These are phyloP conservation scores for Xerocomus amazonicus DNA, from an alignment of 1,284 basidiomycete species.

Conservation along the genomic window DNA sequence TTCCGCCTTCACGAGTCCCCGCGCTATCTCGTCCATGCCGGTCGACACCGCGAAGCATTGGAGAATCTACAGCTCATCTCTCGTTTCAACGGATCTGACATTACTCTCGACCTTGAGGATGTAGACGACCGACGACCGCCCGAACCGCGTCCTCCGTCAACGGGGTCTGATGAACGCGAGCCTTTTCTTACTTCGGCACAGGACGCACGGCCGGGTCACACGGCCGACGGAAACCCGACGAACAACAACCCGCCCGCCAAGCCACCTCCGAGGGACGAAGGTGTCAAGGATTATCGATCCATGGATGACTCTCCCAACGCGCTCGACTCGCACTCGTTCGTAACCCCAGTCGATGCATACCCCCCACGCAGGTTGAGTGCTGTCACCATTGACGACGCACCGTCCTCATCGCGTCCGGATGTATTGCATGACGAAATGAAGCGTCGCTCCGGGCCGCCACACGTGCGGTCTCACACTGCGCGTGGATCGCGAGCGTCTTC, in stretches of 20 bases:
- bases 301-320: constrained; percentile 39
- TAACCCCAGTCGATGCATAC: constrained; percentile 33
- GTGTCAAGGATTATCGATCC: constrained; percentile 38
- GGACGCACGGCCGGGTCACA: constrained; percentile 14
- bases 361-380: constrained; percentile 22
- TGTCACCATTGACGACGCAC: neutral
- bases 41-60: constrained; percentile 78
- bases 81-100: constrained; percentile 73
- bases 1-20: constrained; percentile 94
- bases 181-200: constrained; percentile 27
- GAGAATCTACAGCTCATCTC: constrained; percentile 81
- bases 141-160: constrained; percentile 11
- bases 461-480: constrained; percentile 12
- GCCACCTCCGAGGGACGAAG: constrained; percentile 13
- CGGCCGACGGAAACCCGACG: constrained; percentile 8
- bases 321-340: constrained; percentile 36
- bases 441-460: neutral
- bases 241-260: constrained; percentile 13
- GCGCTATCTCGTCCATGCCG: constrained; percentile 83
- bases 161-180: constrained; percentile 24
- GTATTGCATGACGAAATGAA: constrained; percentile 18
- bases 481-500: constrained; percentile 15
- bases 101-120: constrained; percentile 66
- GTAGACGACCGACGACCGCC: constrained; percentile 52
- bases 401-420: constrained; percentile 11